Conservation (phyloP, 1,284 basidiomycete species). For the Pholiota adiposa region DNA sequence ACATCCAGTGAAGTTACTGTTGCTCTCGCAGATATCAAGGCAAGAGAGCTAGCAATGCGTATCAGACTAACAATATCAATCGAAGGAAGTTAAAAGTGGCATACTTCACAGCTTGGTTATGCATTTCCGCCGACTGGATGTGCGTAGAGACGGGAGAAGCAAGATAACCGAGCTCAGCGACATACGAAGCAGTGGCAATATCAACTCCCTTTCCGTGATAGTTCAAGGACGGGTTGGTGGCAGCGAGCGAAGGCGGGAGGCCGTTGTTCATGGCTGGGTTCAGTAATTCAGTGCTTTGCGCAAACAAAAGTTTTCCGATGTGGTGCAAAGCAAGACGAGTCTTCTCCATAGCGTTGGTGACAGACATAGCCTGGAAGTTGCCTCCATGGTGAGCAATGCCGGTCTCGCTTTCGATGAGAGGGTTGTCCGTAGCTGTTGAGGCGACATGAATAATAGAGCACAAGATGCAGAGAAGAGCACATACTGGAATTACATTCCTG, state of each 20-base stretch:
- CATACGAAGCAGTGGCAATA: conserved; percentile 82
- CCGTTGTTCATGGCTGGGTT: conserved; percentile 86
- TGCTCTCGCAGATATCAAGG: conserved; percentile 79
- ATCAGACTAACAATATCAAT: conserved; percentile 4
- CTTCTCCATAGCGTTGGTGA: conserved; percentile 90
- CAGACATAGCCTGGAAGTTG: conserved; percentile 83
- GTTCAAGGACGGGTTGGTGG: conserved; percentile 81
- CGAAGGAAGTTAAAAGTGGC: conserved; percentile 29
- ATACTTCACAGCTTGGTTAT: conserved; percentile 86
- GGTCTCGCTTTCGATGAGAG: conserved; percentile 69
- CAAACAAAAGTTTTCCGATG: conserved; percentile 83
- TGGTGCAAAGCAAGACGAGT: conserved; percentile 82
- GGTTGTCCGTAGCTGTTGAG: conserved; percentile 71
- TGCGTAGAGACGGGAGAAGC: conserved; percentile 87
- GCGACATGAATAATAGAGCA: not conserved
- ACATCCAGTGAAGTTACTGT: conserved; percentile 80
- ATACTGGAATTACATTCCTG: conserved; percentile 87
- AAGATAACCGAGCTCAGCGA: conserved; percentile 80
- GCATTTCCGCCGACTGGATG: conserved; percentile 86
- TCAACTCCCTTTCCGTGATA: conserved; percentile 88
- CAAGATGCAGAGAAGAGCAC: conserved; percentile 35
- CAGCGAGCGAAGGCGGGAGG: conserved; percentile 80
- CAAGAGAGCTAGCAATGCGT: conserved; percentile 62
- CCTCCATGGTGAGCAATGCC: conserved; percentile 81
- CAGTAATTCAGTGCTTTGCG: conserved; percentile 83